phyloP scores from a whole-genome alignment of 306 rosid species.

The Geum urbanum region DNA sequence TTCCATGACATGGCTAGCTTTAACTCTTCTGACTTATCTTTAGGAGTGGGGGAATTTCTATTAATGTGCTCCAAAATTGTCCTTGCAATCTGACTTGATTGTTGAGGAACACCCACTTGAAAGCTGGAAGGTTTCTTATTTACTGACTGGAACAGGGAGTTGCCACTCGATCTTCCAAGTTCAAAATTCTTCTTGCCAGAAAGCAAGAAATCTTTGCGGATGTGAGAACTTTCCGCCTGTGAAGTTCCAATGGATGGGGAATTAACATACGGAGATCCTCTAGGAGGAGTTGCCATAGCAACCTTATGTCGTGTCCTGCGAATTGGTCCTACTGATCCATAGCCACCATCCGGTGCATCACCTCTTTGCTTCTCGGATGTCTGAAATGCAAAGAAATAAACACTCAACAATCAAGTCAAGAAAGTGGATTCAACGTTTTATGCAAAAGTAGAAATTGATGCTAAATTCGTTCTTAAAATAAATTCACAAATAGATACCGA shows the following conservation, averaged over 20 bases:
- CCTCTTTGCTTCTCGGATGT: slow-evolving; percentile 44
- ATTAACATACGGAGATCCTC: slow-evolving; percentile 36
- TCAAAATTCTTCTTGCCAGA: slow-evolving; percentile 34
- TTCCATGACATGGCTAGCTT: slow-evolving; percentile 60
- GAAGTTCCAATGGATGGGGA: slow-evolving; percentile 36
- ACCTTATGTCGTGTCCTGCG: slow-evolving; percentile 47
- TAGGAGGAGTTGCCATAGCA: slow-evolving; percentile 41
- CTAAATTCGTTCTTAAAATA: neutral
- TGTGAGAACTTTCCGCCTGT: slow-evolving; percentile 29
- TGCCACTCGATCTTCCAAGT: slow-evolving; percentile 33
- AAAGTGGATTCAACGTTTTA: neutral
- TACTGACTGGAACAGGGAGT: slow-evolving; percentile 23
- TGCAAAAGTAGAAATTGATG: neutral
- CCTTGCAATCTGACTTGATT: slow-evolving; percentile 70
- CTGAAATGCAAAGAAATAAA: slow-evolving; percentile 13
- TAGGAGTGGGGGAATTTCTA: slow-evolving; percentile 71
- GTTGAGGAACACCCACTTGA: slow-evolving; percentile 47
- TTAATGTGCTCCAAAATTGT: slow-evolving; percentile 77
- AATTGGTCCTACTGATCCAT: slow-evolving; percentile 77
- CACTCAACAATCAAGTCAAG: slow-evolving; percentile 11
- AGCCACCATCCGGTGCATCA: slow-evolving; percentile 43
- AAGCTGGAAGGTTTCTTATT: slow-evolving; percentile 35
- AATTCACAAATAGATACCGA: neutral
- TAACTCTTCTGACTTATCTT: slow-evolving; percentile 69
- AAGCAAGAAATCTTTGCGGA: slow-evolving; percentile 39